Base-by-base conservation (phyloP, 2,329 filamentous ascomycete species). In the Colletotrichum sp. region DNA sequence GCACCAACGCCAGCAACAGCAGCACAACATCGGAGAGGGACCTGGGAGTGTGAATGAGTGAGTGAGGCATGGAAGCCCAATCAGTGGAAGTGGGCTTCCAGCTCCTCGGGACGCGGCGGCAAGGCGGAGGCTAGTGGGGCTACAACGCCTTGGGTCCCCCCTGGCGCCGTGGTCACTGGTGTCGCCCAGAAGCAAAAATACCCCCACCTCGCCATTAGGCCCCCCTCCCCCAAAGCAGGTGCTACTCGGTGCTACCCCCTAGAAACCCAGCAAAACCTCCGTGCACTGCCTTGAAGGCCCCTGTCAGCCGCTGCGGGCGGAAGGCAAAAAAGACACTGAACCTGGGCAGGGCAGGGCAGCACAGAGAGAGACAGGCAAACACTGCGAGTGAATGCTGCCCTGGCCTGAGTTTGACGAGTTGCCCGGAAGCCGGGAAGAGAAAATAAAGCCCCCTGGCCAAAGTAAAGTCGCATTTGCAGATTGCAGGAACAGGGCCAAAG, bases 41-140 rank as follows among this genome's bases (percentile, higher is more conserved):
- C n/a, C n/a, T n/a, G n/a, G n/a, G n/a, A n/a, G n/a, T n/a, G n/a
- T n/a, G n/a, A n/a, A n/a, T n/a, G 55, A 30, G 15, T 18, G 36
- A 39, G 16, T 39, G 2, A 39, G 36, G 36, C 16, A 44, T 44
- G 39, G 39, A 49, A 49, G 39, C 39, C 39, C 24, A n/a, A 60
- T 12, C 28, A 60, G 16, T n/a, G 21, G 24, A 60, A 18, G 26
- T 60, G 69, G 72, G 52, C 69, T 68, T 74, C 74, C 74, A 74
- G 74, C 44, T 74, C 34, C 74, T 74, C 65, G 74, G 74, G 70
- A 73, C 73, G 55, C 70, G 64, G 73, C 69, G 73, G 44, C 73
- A 73, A 44, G 69, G 69, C 57, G 69, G 63, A 75, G 64, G 70
- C 39, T 68, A 75, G 69, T 26, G 66, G 65, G 12, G n/a, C 62